Conservation (phyloP, 2,329 filamentous ascomycete species). For the Botrytis galanthina region DNA sequence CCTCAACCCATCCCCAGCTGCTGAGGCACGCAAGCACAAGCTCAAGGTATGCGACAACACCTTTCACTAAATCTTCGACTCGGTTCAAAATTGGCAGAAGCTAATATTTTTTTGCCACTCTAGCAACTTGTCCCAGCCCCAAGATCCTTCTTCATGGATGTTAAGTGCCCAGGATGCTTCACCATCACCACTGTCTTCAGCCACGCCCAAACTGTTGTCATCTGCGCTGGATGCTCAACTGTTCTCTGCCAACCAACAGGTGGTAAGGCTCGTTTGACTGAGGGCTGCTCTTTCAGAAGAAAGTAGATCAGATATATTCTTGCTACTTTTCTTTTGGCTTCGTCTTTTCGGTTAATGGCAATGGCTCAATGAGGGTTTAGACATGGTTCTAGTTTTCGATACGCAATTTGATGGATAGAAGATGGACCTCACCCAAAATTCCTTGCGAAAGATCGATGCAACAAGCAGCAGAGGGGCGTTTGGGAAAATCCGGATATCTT, state of each 20-base stretch:
- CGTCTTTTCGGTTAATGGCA: slow-evolving; percentile 33
- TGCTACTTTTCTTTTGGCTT: slow-evolving; percentile 43
- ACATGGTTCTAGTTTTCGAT: slow-evolving; percentile 29
- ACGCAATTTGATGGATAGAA: slow-evolving; percentile 66
- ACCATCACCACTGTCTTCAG: slow-evolving; percentile 99
- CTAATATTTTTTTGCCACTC: slow-evolving; percentile 20
- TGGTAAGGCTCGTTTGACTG: slow-evolving; percentile 97
- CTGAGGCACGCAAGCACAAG: slow-evolving; percentile 99
- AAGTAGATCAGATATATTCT: slow-evolving; percentile 71
- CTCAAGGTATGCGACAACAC: slow-evolving; percentile 75
- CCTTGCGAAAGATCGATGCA: slow-evolving; percentile 41
- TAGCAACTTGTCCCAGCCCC: slow-evolving; percentile 92
- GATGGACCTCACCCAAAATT: slow-evolving; percentile 58
- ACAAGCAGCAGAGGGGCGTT: slow-evolving; percentile 59
- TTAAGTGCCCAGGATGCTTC: slow-evolving; percentile 99
- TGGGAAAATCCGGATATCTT: slow-evolving; percentile 76
- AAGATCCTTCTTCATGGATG: slow-evolving; percentile 99
- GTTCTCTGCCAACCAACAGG: slow-evolving; percentile 99
- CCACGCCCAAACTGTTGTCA: slow-evolving; percentile 99
- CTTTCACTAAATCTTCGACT: not conserved
- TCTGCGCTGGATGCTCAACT: slow-evolving; percentile 99
- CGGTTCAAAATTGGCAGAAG: not conserved
- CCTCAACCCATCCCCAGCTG: slow-evolving; percentile 95
- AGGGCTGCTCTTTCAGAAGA: slow-evolving; percentile 99
- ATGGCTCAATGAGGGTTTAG: slow-evolving; percentile 35